phyloP scores from a whole-genome alignment of 73 alveolate species.

The Stentor roeselii region DNA sequence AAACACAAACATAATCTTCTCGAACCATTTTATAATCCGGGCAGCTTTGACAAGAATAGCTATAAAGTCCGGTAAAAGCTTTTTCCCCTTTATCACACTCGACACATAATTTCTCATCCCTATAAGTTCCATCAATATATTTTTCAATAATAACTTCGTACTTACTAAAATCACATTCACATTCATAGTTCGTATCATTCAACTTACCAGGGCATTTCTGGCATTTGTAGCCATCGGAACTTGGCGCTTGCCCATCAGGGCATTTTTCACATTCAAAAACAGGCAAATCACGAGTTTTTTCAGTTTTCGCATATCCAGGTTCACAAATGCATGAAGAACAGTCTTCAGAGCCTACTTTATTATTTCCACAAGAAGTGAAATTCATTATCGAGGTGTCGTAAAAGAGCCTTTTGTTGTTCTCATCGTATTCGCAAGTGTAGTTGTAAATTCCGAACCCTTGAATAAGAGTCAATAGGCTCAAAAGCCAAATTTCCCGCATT shows the following conservation, averaged over 20 bases:
- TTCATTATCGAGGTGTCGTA: constrained; percentile 22
- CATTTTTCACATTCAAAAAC: not conserved
- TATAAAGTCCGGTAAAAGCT: not conserved
- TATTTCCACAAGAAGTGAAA: constrained; percentile 18
- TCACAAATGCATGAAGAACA: constrained; percentile 11
- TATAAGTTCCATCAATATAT: not conserved
- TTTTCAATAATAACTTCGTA: not conserved
- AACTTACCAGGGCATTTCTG: not conserved
- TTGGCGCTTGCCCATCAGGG: not conserved
- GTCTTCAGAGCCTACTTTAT: constrained; percentile 5
- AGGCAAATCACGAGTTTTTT: not conserved
- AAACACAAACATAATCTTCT: constrained; percentile 16
- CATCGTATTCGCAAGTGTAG: not conserved
- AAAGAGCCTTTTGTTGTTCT: too few relatives aligned
- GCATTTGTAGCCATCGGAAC: constrained; percentile 25
- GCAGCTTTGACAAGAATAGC: constrained; percentile 29
- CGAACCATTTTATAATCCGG: not conserved
- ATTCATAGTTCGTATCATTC: not conserved
- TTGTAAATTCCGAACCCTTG: not conserved
- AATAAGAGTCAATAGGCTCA: not conserved
- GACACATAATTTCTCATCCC: not conserved
- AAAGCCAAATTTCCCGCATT: not conserved
- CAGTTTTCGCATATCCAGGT: constrained; percentile 22
- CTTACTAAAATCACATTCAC: not conserved
- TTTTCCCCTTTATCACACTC: not conserved